Conservation (phyloP, 331 rosid genomes). For the Rosa hybrid region DNA sequence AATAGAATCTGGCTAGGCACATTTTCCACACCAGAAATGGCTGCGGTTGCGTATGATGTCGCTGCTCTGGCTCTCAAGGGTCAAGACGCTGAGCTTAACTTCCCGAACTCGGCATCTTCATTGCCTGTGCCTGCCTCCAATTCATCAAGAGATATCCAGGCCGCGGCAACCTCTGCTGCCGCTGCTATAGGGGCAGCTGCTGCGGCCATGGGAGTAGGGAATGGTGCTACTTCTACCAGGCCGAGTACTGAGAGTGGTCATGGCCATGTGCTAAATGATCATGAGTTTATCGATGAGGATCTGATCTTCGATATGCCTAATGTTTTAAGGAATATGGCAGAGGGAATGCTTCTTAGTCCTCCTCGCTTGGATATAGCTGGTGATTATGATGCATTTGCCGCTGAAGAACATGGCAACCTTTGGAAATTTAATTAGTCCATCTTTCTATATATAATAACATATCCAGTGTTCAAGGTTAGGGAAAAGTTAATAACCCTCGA, state of each 20-base stretch:
- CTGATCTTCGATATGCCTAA: constrained; percentile 85
- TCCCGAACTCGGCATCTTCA: constrained; percentile 81
- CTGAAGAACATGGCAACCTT: constrained; percentile 44
- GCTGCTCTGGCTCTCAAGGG: constrained; percentile 92
- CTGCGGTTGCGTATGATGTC: constrained; percentile 90
- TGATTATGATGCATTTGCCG: constrained; percentile 22
- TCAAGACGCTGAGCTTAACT: constrained; percentile 63
- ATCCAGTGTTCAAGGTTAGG: not conserved
- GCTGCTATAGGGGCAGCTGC: constrained; percentile 68
- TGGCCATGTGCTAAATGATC: not conserved
- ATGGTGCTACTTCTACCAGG: constrained; percentile 26
- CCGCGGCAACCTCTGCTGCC: constrained; percentile 77
- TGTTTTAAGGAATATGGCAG: constrained; percentile 80
- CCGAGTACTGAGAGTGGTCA: not conserved
- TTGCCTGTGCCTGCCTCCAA: constrained; percentile 73
- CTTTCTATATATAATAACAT: not conserved
- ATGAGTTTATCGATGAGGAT: constrained; percentile 79
- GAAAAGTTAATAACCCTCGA: not conserved
- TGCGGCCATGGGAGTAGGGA: constrained; percentile 42
- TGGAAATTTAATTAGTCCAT: constrained; percentile 62
- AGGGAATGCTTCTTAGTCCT: constrained; percentile 92
- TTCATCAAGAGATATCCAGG: constrained; percentile 73
- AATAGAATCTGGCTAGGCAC: constrained; percentile 95
- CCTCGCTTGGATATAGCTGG: constrained; percentile 63
- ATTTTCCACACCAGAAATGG: constrained; percentile 87